A percentile compares a stretch with the other conserved stretches of the same genome.
phyloP scores from a whole-genome alignment of 345 rosid genomes.

The Camelina laxa region DNA sequence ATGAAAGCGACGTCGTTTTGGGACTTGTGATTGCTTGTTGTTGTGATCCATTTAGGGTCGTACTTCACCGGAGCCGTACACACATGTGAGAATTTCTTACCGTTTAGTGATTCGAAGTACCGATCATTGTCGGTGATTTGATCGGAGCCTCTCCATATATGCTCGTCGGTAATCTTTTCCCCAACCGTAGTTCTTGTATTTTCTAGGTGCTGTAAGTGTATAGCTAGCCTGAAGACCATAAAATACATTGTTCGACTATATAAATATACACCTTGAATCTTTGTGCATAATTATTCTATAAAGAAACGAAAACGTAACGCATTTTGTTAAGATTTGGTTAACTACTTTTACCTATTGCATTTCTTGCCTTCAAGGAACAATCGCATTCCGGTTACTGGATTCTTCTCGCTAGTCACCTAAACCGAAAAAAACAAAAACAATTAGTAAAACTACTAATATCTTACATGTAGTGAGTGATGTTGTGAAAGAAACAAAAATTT shows the following conservation, averaged over 20 bases:
- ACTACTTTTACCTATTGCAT: conserved; percentile 66
- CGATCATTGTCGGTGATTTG: conserved; percentile 39
- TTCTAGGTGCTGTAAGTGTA: conserved; percentile 79
- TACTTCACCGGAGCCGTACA: conserved; percentile 78
- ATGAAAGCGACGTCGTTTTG: conserved; percentile 57
- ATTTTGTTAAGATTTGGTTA: neutral
- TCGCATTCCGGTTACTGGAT: conserved; percentile 83
- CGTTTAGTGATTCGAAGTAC: conserved; percentile 61
- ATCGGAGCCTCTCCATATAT: conserved; percentile 74
- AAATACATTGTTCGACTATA: neutral
- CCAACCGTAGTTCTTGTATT: conserved; percentile 56
- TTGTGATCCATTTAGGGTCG: conserved; percentile 54
- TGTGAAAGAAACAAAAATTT: neutral
- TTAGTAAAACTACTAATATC: neutral
- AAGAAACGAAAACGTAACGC: neutral
- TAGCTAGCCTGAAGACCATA: conserved; percentile 57
- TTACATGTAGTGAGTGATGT: neutral
- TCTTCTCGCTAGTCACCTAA: conserved; percentile 66
- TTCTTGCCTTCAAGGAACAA: conserved; percentile 91
- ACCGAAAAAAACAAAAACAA: neutral
- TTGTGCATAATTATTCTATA: neutral
- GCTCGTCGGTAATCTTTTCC: conserved; percentile 57
- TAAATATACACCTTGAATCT: neutral
- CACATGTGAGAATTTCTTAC: conserved; percentile 71
- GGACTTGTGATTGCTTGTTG: conserved; percentile 7